Evolutionary conservation across 2,329 filamentous ascomycete genomes (phyloP).

Genomic region (Capronia epimyces): DNA sequence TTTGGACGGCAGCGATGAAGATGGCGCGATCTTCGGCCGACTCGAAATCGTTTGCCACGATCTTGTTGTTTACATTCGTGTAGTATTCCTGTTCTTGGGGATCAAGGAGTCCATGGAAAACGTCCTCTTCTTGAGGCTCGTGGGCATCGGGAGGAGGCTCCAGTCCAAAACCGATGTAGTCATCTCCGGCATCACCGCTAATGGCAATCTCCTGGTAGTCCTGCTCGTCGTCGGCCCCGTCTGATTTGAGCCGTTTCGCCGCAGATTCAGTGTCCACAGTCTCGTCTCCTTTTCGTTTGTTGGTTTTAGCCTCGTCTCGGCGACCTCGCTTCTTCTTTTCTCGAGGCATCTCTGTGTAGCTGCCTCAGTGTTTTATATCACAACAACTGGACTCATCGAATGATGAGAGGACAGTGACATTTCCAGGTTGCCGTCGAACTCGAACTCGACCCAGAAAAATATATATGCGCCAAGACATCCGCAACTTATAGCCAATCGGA

Average conservation of each 20-base stretch:
- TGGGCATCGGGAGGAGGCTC: constrained; percentile 17
- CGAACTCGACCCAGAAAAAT: constrained; percentile 1
- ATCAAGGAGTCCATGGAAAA: constrained; percentile 90
- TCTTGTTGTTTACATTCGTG: constrained; percentile 77
- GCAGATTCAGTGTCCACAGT: constrained; percentile 33
- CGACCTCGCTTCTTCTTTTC: constrained; percentile 46
- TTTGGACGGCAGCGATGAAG: constrained; percentile 76
- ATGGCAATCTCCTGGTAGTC: constrained; percentile 21
- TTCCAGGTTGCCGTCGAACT: neutral
- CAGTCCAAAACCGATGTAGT: constrained; percentile 39
- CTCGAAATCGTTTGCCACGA: constrained; percentile 83
- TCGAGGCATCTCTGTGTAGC: constrained; percentile 37
- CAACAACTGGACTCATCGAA: neutral
- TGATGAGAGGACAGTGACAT: neutral
- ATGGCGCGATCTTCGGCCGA: constrained; percentile 64
- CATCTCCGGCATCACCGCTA: constrained; percentile 29
- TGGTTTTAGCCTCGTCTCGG: constrained; percentile 35
- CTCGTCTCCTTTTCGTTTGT: constrained; percentile 38
- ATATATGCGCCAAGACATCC: neutral
- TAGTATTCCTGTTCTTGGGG: constrained; percentile 96
- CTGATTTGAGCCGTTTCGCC: constrained; percentile 39
- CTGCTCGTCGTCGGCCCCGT: constrained; percentile 26
- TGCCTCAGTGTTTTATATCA: neutral
- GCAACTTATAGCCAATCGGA: neutral
- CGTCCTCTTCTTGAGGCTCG: constrained; percentile 48